Conservation (phyloP, 2,329 filamentous ascomycete genomes). For the Sporothrix globosa region DNA sequence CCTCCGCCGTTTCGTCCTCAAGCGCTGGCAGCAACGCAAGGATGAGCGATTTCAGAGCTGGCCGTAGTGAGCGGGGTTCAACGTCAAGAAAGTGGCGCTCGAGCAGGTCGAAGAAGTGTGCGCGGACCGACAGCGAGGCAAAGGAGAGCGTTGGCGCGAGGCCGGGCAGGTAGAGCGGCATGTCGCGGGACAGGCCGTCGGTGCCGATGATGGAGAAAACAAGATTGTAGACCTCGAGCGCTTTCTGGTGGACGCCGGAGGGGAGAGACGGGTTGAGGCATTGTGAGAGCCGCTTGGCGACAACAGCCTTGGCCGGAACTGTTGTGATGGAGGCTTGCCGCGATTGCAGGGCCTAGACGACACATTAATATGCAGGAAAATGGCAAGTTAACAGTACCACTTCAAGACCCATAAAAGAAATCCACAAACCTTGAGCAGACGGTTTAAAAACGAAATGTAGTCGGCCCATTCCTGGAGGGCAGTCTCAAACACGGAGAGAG, state of each 20-base stretch:
- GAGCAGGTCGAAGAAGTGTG: constrained; percentile 80
- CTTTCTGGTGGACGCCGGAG: constrained; percentile 96
- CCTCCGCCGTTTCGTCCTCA: constrained; percentile 95
- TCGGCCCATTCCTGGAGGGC: constrained; percentile 98
- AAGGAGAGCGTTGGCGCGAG: constrained; percentile 89
- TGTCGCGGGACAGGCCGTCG: constrained; percentile 77
- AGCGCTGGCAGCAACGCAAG: constrained; percentile 86
- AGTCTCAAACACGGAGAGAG: constrained; percentile 87
- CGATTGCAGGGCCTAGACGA: constrained; percentile 78
- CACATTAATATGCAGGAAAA: not conserved
- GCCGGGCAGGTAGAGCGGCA: constrained; percentile 87
- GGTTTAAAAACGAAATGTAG: constrained; percentile 95
- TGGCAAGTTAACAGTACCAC: constrained; percentile 41
- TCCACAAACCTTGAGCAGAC: constrained; percentile 68
- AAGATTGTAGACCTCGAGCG: constrained; percentile 88
- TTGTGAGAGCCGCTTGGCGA: constrained; percentile 91
- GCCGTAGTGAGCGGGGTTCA: constrained; percentile 71
- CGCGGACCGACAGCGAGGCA: constrained; percentile 87
- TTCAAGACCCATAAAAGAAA: no score
- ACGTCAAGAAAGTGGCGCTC: constrained; percentile 78
- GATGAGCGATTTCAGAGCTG: constrained; percentile 87
- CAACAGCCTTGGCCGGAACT: constrained; percentile 78
- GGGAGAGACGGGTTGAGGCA: constrained; percentile 91
- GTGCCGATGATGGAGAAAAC: constrained; percentile 85
- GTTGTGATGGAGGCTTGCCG: constrained; percentile 71